A percentile compares a stretch with the other conserved stretches of the same genome.
Evolutionary conservation across 768 basidiomycete genomes (phyloP).

Genomic region (Candolleomyces efflorescens): DNA sequence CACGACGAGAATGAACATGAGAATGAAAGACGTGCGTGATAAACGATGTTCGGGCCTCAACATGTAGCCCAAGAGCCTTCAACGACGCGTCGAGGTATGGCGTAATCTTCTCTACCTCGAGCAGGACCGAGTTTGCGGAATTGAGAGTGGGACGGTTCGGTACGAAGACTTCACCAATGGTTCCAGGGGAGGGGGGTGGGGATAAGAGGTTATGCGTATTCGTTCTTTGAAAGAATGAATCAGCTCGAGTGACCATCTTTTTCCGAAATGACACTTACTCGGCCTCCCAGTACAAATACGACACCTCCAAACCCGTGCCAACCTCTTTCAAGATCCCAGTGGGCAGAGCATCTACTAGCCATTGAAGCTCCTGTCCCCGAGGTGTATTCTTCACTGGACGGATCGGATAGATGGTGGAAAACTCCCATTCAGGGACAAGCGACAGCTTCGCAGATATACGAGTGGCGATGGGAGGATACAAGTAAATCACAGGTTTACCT

Average conservation of each 20-base stretch:
- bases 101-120: constrained; percentile 24
- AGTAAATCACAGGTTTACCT: not conserved
- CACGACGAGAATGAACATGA: not conserved
- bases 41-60: constrained; percentile 41
- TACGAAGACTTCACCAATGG: not conserved
- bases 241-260: not conserved
- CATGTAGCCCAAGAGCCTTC: constrained; percentile 31
- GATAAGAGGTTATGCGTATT: not conserved
- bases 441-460: not conserved
- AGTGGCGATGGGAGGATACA: not conserved
- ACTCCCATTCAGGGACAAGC: not conserved
- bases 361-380: constrained; percentile 22
- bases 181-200: not conserved
- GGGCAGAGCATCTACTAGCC: constrained; percentile 26
- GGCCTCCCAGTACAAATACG: constrained; percentile 40
- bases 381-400: constrained; percentile 15
- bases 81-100: constrained; percentile 32
- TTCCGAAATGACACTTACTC: constrained; percentile 17
- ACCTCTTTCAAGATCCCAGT: constrained; percentile 28
- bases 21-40: constrained; percentile 30
- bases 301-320: constrained; percentile 21
- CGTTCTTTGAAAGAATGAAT: not conserved
- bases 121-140: constrained; percentile 24
- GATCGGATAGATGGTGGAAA: constrained; percentile 27
- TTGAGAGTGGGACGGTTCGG: constrained; percentile 7